A percentile compares a stretch with the other conserved stretches of the same genome.
Conservation (phyloP, 768 basidiomycete genomes). For the Dioszegia aurantiaca region DNA sequence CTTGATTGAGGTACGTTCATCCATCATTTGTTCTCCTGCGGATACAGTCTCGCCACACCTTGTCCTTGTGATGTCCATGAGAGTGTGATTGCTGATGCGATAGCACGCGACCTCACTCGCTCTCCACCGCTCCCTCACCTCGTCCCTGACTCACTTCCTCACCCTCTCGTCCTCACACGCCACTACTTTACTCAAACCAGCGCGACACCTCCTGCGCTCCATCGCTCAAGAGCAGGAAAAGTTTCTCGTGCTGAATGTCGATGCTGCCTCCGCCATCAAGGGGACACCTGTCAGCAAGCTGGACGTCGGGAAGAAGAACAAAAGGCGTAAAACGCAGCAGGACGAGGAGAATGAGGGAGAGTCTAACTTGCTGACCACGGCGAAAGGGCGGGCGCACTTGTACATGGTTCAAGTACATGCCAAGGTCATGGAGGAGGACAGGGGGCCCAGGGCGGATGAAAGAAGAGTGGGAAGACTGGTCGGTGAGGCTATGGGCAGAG, state of each 20-base stretch:
- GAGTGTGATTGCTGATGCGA: neutral
- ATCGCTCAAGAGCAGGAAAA: conserved; percentile 13
- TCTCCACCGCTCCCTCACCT: conserved; percentile 8
- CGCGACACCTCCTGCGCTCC: neutral
- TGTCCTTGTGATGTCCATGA: neutral
- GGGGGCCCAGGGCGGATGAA: conserved; percentile 16
- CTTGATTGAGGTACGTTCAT: conserved; percentile 15
- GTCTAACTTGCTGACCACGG: neutral
- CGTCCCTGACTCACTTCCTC: conserved; percentile 22
- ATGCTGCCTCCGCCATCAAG: neutral
- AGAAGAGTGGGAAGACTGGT: conserved; percentile 15
- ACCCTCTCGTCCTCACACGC: conserved; percentile 14
- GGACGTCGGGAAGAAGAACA: neutral
- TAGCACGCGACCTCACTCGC: conserved; percentile 1
- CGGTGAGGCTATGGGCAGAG: conserved; percentile 20
- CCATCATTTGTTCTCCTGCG: neutral
- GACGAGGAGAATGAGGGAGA: conserved; percentile 9
- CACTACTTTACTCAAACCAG: neutral
- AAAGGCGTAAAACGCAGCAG: conserved; percentile 1
- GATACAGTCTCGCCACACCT: no score
- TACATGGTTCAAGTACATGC: neutral
- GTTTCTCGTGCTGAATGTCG: neutral
- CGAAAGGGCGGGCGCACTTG: neutral
- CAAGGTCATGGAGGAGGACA: neutral
- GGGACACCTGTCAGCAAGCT: neutral